These are phyloP conservation scores for Teratosphaeriaceae sp. DNA, from an alignment of 2,329 filamentous ascomycete species.

Conservation along the genomic window DNA sequence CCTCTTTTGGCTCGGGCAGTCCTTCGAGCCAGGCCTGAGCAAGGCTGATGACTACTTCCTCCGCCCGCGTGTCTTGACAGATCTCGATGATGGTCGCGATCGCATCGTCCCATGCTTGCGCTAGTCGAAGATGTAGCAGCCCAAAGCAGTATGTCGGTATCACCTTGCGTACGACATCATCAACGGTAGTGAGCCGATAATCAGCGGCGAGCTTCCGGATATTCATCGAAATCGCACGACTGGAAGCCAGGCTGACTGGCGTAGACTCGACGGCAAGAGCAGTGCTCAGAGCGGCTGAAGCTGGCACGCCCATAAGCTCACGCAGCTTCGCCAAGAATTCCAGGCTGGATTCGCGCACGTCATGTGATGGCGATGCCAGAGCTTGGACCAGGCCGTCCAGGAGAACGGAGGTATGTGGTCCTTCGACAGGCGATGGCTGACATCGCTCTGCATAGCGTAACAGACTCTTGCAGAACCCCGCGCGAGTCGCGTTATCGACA, in stretches of 20 bases:
- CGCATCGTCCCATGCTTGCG: constrained; percentile 82
- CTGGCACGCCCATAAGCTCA: constrained; percentile 40
- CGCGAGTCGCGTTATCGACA: background rate
- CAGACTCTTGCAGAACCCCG: background rate
- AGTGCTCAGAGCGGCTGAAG: constrained; percentile 48
- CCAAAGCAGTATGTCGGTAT: constrained; percentile 84
- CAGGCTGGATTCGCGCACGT: constrained; percentile 66
- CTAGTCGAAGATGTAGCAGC: constrained; percentile 75
- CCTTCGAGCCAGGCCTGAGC: constrained; percentile 68
- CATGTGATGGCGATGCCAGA: constrained; percentile 67
- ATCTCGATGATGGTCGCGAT: constrained; percentile 70
- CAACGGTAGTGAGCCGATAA: constrained; percentile 54
- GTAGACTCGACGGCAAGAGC: constrained; percentile 78
- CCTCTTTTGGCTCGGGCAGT: constrained; percentile 33
- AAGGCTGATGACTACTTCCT: constrained; percentile 63
- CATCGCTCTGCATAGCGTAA: background rate
- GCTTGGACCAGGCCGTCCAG: constrained; percentile 63
- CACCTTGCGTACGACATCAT: constrained; percentile 61
- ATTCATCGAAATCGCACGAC: constrained; percentile 74
- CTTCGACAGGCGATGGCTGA: background rate
- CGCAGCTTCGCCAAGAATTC: constrained; percentile 62
- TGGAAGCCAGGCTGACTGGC: constrained; percentile 67
- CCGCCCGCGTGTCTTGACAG: constrained; percentile 61
- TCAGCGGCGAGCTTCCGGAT: constrained; percentile 66
- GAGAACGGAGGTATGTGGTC: constrained; percentile 50